phyloP scores from a whole-genome alignment of 1,284 basidiomycete genomes.

The Xerocomus amazonicus region DNA sequence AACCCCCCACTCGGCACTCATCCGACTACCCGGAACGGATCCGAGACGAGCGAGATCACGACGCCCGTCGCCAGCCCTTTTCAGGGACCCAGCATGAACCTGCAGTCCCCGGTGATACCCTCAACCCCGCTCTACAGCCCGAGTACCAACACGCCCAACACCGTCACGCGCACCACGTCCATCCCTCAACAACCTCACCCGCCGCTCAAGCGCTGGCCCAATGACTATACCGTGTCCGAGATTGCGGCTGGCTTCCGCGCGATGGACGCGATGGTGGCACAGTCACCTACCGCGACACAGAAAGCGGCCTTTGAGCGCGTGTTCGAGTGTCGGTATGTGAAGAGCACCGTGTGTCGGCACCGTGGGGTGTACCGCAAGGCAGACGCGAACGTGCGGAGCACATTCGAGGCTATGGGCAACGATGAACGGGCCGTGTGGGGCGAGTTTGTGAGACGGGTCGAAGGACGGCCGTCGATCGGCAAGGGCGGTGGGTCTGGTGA shows the following conservation, averaged over 20 bases:
- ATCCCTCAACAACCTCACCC: conserved; percentile 52
- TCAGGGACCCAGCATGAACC: conserved; percentile 7
- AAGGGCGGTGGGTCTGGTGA: conserved; percentile 16
- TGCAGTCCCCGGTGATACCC: conserved; percentile 23
- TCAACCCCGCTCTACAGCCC: conserved; percentile 21
- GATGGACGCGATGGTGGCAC: conserved; percentile 50
- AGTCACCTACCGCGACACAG: conserved; percentile 46
- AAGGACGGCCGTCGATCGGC: conserved; percentile 15
- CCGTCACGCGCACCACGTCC: conserved; percentile 22
- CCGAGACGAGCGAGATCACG: conserved; percentile 19
- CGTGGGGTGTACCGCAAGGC: conserved; percentile 60
- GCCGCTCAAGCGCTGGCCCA: conserved; percentile 65
- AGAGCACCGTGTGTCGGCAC: conserved; percentile 66
- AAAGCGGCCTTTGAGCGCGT: conserved; percentile 60
- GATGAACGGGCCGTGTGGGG: conserved; percentile 63
- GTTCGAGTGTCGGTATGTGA: conserved; percentile 63
- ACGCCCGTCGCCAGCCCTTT: conserved; percentile 20
- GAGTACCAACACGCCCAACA: conserved; percentile 12
- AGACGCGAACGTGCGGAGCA: conserved; percentile 40
- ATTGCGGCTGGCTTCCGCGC: conserved; percentile 51
- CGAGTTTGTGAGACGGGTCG: conserved; percentile 36
- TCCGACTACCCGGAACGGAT: conserved; percentile 12
- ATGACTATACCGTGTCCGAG: conserved; percentile 65
- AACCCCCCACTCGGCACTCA: conserved; percentile 18
- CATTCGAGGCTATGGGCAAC: conserved; percentile 51